These are phyloP conservation scores for Botryosphaeria dothidea DNA, from an alignment of 2,329 filamentous ascomycete genomes.

Conservation along the genomic window DNA sequence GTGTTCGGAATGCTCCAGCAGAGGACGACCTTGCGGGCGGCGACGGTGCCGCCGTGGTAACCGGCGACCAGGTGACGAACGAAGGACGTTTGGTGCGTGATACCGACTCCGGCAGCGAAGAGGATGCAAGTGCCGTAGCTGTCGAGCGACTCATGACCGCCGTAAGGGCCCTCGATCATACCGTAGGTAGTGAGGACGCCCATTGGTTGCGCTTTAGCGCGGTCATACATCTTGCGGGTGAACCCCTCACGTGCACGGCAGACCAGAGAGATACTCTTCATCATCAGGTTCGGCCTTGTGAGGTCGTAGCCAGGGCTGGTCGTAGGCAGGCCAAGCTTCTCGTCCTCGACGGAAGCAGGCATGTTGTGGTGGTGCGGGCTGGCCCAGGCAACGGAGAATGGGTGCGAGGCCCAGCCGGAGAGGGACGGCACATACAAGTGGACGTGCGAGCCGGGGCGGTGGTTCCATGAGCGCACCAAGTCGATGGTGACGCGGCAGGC, in stretches of 20 bases:
- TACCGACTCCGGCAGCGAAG: constrained; percentile 78
- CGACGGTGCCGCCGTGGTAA: constrained; percentile 67
- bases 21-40: constrained; percentile 70
- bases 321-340: constrained; percentile 31
- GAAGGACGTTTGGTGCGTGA: constrained; percentile 77
- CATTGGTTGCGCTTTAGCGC: constrained; percentile 61
- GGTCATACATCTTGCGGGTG: constrained; percentile 69
- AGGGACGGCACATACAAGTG: constrained; percentile 59
- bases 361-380: constrained; percentile 1
- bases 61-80: constrained; percentile 71
- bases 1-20: constrained; percentile 79
- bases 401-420: constrained; percentile 46
- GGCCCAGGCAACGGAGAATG: constrained; percentile 48
- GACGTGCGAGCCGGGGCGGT: constrained; percentile 60
- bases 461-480: constrained; percentile 54
- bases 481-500: constrained; percentile 63
- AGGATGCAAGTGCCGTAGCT: constrained; percentile 79
- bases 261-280: constrained; percentile 65
- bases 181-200: constrained; percentile 65
- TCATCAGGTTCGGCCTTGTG: constrained; percentile 30
- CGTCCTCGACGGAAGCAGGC: constrained; percentile 28
- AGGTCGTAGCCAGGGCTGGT: constrained; percentile 30
- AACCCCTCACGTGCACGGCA: constrained; percentile 74
- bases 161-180: constrained; percentile 75
- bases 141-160: constrained; percentile 68